Base-by-base conservation (phyloP, 495 filamentous ascomycete genomes). In the Talaromyces thailandensis region DNA sequence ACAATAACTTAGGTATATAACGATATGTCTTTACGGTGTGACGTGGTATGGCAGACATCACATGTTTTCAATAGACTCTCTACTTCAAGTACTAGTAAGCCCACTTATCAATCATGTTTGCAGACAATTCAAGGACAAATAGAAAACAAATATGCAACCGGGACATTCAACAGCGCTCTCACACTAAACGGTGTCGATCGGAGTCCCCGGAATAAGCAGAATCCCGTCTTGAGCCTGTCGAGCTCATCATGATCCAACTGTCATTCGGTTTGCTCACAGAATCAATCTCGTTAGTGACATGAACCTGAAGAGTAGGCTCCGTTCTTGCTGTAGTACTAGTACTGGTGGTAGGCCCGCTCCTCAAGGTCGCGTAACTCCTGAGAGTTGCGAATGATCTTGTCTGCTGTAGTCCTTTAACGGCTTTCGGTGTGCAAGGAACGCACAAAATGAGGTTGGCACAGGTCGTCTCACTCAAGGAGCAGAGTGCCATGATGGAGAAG, bases 401-500 rank as follows among this genome's bases (percentile, higher is more conserved):
- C 48, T 61, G 58, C 37, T n/a, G 50, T 18, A 51, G n/a, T 0
- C 18, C 48, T 24, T 26, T 61, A 37, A 51, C 21, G 2, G 16
- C 26, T 25, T 51, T 61, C 14, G 24, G 58, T 12, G 23, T 37
- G 4, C 16, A 61, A 24, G 58, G 48, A 11, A 61, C 58, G 28
- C 58, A 18, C 23, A 45, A 16, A 6, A 45, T 31, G 11, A 56
- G 52, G 25, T 56, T 56, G 11, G 52, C 52, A 31, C 52, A 56
- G 16, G 52, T 56, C 8, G 52, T 56, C 16, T 56, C 52, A 25
- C 52, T 28, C 6, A 56, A 9, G 2, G 52, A 31, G 16, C 52
- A 56, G 3, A 56, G 52, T n/a, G 52, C 52, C 52, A 56, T 26
- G 11, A 56, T 56, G n/a, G 52, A 56, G 52, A 56, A 56, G 28